Base-by-base conservation (phyloP, 352 stramenopile genomes). In the Pythium utonaiense region DNA sequence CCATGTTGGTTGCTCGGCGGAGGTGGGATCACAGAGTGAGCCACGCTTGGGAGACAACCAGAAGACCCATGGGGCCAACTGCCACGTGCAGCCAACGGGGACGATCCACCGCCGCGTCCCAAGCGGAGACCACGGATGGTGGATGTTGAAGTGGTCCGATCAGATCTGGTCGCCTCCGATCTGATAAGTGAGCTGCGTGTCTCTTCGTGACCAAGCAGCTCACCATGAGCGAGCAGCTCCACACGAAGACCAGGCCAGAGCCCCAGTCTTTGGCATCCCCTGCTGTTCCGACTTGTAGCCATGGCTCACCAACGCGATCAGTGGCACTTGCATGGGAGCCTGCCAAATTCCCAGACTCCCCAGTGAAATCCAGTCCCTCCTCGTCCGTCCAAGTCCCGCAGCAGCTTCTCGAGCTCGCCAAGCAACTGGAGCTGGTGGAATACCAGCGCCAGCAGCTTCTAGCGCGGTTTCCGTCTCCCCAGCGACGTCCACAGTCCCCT, bases 341-440 rank as follows among this genome's bases (percentile, higher is more conserved):
- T 12, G 60, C 60, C 42, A 56, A 56, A 27, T 49, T 61, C 19
- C 10, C 17, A 1, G 16, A 34, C 13, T 16, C 34, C 2, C 10
- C 57, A 21, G 2, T 31, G 4, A 48, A 31, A 16, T 2, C 3
- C 22, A 30, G n/a, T 12, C n/a, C n/a, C n/a, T 6, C 25, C 6
- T 14, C 28, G 17, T 16, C 25, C 17, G 5, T 25, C 33, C 17
- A 24, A 16, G 36, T 51, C 6, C 59, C 60, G 2, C 53, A 60
- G 2, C 53, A 53, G 53, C 53, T 67, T 12, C 47, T 62, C 13
- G 60, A 67, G 48, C 48, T 67, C 27, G 60, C 60, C 44, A 67
- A 67, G 48, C 60, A 67, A 41, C 47, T 62, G 12, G 53, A 61
- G 25, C 53, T 67, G 19, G 60, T 67, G 28, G 60, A 67, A 28